Conservation (phyloP, 2,329 filamentous ascomycete species). For the Cytospora schulzeri region DNA sequence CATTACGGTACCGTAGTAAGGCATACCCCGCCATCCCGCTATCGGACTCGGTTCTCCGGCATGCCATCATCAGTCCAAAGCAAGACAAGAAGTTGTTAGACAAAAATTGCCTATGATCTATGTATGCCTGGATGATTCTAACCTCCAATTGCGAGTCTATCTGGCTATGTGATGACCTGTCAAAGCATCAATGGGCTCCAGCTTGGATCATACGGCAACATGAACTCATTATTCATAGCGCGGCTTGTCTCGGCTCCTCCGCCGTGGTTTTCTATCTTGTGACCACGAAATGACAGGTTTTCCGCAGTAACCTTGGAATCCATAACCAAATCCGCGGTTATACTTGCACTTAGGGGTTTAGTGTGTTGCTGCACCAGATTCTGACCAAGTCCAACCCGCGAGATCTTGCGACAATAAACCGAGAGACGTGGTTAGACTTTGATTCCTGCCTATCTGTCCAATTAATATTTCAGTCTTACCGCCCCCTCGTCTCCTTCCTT, state of each 20-base stretch:
- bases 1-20: not conserved
- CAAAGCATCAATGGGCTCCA: slow-evolving; percentile 11
- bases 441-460: not conserved
- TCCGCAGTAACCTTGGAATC: slow-evolving; percentile 13
- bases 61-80: not conserved
- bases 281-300: slow-evolving; percentile 22
- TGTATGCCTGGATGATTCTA: not conserved
- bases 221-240: slow-evolving; percentile 27
- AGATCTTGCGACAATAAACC: not conserved
- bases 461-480: slow-evolving; percentile 22
- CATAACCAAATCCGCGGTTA: slow-evolving; percentile 37
- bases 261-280: slow-evolving; percentile 18
- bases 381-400: slow-evolving; percentile 4
- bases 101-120: not conserved
- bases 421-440: not conserved
- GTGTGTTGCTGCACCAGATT: slow-evolving; percentile 30
- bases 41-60: slow-evolving; percentile 11
- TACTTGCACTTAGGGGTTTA: slow-evolving; percentile 63
- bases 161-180: not conserved
- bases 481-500: slow-evolving; percentile 3
- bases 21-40: slow-evolving; percentile 25
- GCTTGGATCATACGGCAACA: slow-evolving; percentile 15
- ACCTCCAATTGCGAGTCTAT: not conserved
- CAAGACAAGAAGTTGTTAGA: not conserved
- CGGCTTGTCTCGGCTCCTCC: slow-evolving; percentile 25